Base-by-base conservation (phyloP, 768 basidiomycete species). In the Hortiboletus flavorubellus region DNA sequence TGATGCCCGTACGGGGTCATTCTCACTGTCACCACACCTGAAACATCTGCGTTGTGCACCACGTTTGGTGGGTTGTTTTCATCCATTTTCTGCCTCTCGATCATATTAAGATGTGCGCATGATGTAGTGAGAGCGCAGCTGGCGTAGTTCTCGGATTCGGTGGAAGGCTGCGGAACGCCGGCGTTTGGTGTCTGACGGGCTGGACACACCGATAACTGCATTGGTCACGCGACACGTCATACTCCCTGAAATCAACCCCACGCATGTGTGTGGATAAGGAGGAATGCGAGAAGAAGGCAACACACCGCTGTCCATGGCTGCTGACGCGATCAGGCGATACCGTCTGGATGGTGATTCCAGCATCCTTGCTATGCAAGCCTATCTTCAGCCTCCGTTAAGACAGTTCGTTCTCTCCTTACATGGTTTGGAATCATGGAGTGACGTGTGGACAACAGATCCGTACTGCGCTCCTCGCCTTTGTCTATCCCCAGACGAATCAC, bases 401-500 rank as follows among this genome's bases (percentile, higher is more conserved):
- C 72, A 14, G 72, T 72, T 54, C 11, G 68, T 64, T 35, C 33
- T 7, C 15, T 11, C 5, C 4, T 49, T 52, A 4, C 12, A n/a
- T 48, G 4, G 2, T 8, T 30, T 34, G 23, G 1, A 15, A 23
- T 46, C 23, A 7, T 23, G 18, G 21, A 30, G 14, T 54, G 23
- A 60, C 33, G 40, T 35, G 10, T 26, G 10, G 4, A 39, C 16
- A 6, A 41, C 31, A 73, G 72, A 72, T 68, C 10, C 55, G 61
- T 4, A 51, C 69, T 0, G 54, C 58, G 1, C 45, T 75, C 2
- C 30, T 56, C 2, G 52, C 59, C 2, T 70, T 67, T 51, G 44
- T 73, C 16, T 68, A 72, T n/a, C 66, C 63, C 15, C 63, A 76
- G 56, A 52, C 71, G 18, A 51, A 56, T 11, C 56, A 72, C 44